Evolutionary conservation across 352 stramenopile genomes (phyloP).

Genomic region (Globisporangium cystogenes): DNA sequence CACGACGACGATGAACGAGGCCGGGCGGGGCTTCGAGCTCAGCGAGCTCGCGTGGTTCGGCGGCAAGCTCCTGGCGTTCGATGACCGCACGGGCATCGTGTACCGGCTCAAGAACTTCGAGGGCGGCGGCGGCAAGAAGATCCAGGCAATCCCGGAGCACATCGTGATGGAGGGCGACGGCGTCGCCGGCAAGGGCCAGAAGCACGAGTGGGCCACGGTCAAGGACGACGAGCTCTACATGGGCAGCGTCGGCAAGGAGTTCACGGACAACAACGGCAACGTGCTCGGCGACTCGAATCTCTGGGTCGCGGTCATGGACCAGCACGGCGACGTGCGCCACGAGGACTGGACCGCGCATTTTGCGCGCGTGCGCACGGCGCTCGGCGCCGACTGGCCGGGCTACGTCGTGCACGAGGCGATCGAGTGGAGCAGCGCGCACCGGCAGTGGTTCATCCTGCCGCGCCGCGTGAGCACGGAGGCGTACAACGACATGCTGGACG

Average conservation of each 20-base stretch:
- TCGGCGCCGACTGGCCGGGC: slow-evolving; percentile 87
- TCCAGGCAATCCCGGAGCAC: slow-evolving; percentile 91
- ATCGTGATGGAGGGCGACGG: slow-evolving; percentile 98
- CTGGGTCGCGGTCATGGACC: slow-evolving; percentile 93
- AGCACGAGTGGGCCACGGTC: slow-evolving; percentile 98
- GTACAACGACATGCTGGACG: slow-evolving; percentile 97
- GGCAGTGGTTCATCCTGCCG: slow-evolving; percentile 98
- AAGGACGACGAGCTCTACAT: slow-evolving; percentile 98
- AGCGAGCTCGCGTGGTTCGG: slow-evolving; percentile 90
- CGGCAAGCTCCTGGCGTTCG: slow-evolving; percentile 92
- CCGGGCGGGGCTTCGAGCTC: slow-evolving; percentile 94
- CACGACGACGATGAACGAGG: slow-evolving; percentile 90
- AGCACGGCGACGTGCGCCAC: slow-evolving; percentile 68
- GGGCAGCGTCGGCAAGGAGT: slow-evolving; percentile 95
- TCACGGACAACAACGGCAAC: slow-evolving; percentile 87
- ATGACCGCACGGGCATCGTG: slow-evolving; percentile 98
- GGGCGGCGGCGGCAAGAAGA: slow-evolving; percentile 32
- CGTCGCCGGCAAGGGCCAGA: slow-evolving; percentile 96
- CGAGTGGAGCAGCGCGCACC: slow-evolving; percentile 91
- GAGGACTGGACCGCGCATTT: slow-evolving; percentile 95
- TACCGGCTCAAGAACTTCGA: slow-evolving; percentile 95
- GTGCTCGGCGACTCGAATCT: slow-evolving; percentile 96
- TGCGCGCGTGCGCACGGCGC: slow-evolving; percentile 87
- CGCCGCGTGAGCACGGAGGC: slow-evolving; percentile 91
- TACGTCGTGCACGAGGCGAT: slow-evolving; percentile 99